Conservation (phyloP, 2,329 filamentous ascomycete species). For the Curvularia sp. region DNA sequence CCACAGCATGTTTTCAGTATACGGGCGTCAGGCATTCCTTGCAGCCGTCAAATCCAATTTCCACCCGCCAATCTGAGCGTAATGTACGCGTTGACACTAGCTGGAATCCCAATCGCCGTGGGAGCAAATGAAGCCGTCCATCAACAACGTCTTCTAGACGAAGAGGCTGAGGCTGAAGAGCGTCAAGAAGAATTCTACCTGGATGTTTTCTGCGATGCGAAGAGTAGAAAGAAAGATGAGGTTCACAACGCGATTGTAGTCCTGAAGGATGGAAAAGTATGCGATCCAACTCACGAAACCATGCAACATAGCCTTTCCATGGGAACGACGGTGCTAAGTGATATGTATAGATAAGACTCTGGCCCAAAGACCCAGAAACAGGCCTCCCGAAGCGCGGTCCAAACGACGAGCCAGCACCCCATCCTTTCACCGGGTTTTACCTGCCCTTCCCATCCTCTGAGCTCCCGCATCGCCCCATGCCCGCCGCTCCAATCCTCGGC, state of each 20-base stretch:
- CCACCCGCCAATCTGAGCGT: neutral
- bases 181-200: constrained; percentile 60
- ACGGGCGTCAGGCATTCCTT: neutral
- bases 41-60: neutral
- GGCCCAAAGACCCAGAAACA: constrained; percentile 47
- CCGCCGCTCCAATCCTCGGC: constrained; percentile 52
- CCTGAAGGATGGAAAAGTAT: constrained; percentile 55
- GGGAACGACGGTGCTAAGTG: neutral
- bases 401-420: constrained; percentile 42
- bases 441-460: constrained; percentile 57
- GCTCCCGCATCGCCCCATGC: constrained; percentile 45
- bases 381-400: constrained; percentile 34
- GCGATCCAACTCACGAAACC: neutral
- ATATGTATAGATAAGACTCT: constrained; percentile 42
- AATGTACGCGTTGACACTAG: constrained; percentile 47
- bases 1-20: constrained; percentile 13
- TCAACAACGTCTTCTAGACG: constrained; percentile 57
- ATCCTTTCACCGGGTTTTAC: constrained; percentile 61
- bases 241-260: constrained; percentile 56
- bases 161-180: constrained; percentile 56
- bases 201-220: constrained; percentile 55
- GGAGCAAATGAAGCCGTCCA: constrained; percentile 60
- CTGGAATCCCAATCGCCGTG: constrained; percentile 57
- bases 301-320: neutral
- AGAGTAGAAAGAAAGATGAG: constrained; percentile 48